Evolutionary conservation across 139 green algal genomes (phyloP).

Genomic region (Coelastrella sp.): DNA sequence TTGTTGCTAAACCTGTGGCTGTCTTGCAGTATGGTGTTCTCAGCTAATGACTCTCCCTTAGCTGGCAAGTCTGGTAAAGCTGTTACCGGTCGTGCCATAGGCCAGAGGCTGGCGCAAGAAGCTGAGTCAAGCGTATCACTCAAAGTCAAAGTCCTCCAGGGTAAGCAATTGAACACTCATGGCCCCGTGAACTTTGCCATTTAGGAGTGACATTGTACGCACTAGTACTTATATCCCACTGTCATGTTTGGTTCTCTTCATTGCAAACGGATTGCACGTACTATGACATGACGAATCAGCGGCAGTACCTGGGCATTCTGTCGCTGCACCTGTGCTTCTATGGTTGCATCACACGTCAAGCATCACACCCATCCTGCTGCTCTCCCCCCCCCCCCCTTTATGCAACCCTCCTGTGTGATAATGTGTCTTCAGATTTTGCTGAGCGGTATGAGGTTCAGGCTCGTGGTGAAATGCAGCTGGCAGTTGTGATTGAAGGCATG

Average conservation of each 20-base stretch:
- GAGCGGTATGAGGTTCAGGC: slow-evolving; percentile 61
- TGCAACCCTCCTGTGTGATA: neutral
- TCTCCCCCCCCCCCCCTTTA: neutral
- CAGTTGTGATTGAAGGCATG: slow-evolving; percentile 93
- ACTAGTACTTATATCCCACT: no score
- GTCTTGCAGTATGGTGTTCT: slow-evolving; percentile 84
- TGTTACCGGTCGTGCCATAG: slow-evolving; percentile 88
- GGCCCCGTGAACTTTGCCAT: neutral
- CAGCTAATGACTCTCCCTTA: slow-evolving; percentile 89
- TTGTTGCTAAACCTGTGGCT: neutral
- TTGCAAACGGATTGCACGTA: no score
- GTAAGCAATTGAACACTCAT: neutral
- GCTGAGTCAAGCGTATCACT: slow-evolving; percentile 89
- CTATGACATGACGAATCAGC: no score
- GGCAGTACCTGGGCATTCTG: no score
- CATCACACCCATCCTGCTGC: no score
- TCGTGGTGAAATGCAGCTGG: slow-evolving; percentile 94
- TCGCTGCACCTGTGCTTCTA: no score
- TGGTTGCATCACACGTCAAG: no score
- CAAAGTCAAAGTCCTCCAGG: slow-evolving; percentile 43
- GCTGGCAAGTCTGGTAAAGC: slow-evolving; percentile 76
- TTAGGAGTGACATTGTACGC: neutral
- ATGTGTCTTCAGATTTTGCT: slow-evolving; percentile 31
- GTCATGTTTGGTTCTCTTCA: no score
- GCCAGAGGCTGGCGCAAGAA: slow-evolving; percentile 83